phyloP scores from a whole-genome alignment of 208 protist species.

The Crithidia brevicula region DNA sequence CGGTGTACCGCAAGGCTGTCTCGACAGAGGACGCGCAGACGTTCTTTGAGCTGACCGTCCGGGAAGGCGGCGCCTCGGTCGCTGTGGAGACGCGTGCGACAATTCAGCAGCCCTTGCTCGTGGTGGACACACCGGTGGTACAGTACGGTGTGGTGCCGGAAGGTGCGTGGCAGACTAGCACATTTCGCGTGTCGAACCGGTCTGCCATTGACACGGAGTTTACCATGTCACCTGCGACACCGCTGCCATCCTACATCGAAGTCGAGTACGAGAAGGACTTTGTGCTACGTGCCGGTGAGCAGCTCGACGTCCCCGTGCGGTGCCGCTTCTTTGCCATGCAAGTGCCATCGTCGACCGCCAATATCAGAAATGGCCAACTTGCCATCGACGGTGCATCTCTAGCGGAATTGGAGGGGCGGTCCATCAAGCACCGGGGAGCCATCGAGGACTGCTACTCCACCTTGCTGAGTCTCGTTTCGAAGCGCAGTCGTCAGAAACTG shows the following conservation, averaged over 20 bases:
- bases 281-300: conserved; percentile 60
- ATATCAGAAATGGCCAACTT: background rate
- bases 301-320: conserved; percentile 61
- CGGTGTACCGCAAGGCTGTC: conserved; percentile 86
- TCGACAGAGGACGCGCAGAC: conserved; percentile 79
- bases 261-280: conserved; percentile 46
- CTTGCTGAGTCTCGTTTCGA: conserved; percentile 60
- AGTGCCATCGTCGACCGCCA: background rate
- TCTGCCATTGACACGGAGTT: conserved; percentile 84
- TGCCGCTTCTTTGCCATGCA: conserved; percentile 46
- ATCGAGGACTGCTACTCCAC: conserved; percentile 43
- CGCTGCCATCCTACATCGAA: conserved; percentile 58
- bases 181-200: conserved; percentile 73
- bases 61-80: conserved; percentile 68
- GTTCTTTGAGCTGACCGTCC: conserved; percentile 89
- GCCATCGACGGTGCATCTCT: background rate
- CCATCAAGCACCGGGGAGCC: background rate
- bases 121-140: conserved; percentile 66
- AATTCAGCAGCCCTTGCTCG: conserved; percentile 72
- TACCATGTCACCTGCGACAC: conserved; percentile 45
- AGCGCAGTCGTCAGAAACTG: conserved; percentile 58
- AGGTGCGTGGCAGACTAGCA: conserved; percentile 62
- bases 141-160: conserved; percentile 78
- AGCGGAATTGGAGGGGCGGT: background rate
- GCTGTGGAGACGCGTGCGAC: conserved; percentile 86